These are phyloP conservation scores for Colletotrichum musicola DNA, from an alignment of 2,329 filamentous ascomycete genomes.

Conservation along the genomic window DNA sequence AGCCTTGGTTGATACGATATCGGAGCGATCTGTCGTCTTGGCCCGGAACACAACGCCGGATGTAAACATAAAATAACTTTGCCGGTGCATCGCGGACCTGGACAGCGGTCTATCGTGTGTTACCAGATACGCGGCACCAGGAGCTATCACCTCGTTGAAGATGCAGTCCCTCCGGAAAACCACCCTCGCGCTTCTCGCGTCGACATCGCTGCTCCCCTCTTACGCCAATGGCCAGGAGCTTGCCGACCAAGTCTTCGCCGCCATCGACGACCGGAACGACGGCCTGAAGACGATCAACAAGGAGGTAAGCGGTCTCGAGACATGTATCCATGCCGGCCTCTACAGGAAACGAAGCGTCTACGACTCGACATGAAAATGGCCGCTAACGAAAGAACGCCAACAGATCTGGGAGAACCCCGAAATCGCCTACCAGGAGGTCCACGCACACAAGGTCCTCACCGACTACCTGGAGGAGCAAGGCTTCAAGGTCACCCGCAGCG, in stretches of 20 bases:
- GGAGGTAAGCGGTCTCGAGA: background rate
- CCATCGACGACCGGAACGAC: background rate
- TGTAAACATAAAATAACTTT: background rate
- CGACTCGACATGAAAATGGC: background rate
- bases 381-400: background rate
- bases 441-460: conserved; percentile 56
- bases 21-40: background rate
- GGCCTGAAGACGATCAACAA: background rate
- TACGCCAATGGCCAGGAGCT: background rate
- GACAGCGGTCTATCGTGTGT: background rate
- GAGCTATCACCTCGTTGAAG: fast-evolving
- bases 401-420: conserved; percentile 14
- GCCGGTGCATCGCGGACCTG: background rate
- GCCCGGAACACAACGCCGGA: too few relatives aligned
- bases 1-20: conserved; percentile 3
- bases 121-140: background rate
- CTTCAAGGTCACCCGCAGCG: conserved; percentile 55
- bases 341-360: background rate
- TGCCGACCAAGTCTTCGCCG: background rate
- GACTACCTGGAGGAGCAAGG: conserved; percentile 50
- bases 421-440: conserved; percentile 51
- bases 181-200: background rate
- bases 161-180: background rate
- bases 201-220: background rate
- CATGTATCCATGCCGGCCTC: too few relatives aligned